These are phyloP conservation scores for Carallia pectinifolia DNA, from an alignment of 345 rosid species.

Conservation along the genomic window DNA sequence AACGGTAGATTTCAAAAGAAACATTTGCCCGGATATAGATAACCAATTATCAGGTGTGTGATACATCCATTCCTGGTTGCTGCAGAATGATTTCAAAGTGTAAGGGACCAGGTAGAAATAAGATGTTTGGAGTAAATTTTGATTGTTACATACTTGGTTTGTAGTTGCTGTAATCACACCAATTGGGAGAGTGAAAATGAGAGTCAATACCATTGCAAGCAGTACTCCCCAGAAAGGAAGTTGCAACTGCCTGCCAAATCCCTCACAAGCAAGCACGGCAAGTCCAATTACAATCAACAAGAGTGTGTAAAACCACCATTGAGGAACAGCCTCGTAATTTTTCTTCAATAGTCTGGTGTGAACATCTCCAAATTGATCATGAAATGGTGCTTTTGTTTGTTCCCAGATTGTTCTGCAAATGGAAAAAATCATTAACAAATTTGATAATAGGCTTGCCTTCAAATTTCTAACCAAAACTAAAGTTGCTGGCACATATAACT, in stretches of 20 bases:
- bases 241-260: slow-evolving; percentile 41
- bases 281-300: slow-evolving; percentile 25
- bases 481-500: slow-evolving; percentile 18
- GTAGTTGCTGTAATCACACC: slow-evolving; percentile 63
- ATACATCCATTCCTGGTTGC: slow-evolving; percentile 50
- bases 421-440: not conserved
- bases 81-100: slow-evolving; percentile 21
- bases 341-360: slow-evolving; percentile 68
- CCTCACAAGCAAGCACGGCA: slow-evolving; percentile 39
- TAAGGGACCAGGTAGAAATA: not conserved
- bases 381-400: slow-evolving; percentile 31
- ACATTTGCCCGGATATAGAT: slow-evolving; percentile 56
- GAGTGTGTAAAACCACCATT: slow-evolving; percentile 42
- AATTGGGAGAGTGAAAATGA: slow-evolving; percentile 46
- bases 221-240: slow-evolving; percentile 65
- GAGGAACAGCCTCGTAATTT: slow-evolving; percentile 41
- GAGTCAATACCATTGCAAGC: slow-evolving; percentile 35
- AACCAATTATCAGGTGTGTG: slow-evolving; percentile 52
- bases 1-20: slow-evolving; percentile 51
- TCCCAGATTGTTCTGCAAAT: slow-evolving; percentile 39
- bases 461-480: not conserved
- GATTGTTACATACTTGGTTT: slow-evolving; percentile 33
- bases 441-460: not conserved
- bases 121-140: not conserved
- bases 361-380: slow-evolving; percentile 41